These are phyloP conservation scores for Lipomyces starkeyi DNA, from an alignment of 805 yeast species.

Conservation along the genomic window DNA sequence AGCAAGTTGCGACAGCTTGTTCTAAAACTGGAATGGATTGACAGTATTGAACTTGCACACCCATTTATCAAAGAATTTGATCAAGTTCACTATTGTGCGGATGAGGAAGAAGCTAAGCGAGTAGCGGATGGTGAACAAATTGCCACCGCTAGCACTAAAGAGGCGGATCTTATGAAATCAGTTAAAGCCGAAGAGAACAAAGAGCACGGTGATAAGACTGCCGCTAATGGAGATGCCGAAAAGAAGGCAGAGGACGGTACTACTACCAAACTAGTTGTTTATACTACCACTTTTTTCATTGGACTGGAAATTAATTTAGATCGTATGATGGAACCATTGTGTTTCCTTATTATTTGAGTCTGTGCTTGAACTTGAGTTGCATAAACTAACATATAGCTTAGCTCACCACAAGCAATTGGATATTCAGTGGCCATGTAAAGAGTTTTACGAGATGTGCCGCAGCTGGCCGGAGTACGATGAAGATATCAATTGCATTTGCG, in stretches of 20 bases:
- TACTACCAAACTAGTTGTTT: constrained; percentile 50
- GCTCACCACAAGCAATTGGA: constrained; percentile 56
- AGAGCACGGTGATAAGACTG: constrained; percentile 41
- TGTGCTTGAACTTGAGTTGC: neutral
- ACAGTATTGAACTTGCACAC: constrained; percentile 82
- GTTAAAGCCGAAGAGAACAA: constrained; percentile 33
- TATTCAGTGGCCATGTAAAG: constrained; percentile 87
- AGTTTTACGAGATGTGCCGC: constrained; percentile 81
- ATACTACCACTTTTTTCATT: constrained; percentile 76
- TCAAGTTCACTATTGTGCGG: constrained; percentile 55
- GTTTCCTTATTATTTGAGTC: constrained; percentile 1
- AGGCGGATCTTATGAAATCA: constrained; percentile 32
- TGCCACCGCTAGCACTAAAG: constrained; percentile 44
- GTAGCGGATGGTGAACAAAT: constrained; percentile 65
- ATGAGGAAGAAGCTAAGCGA: constrained; percentile 61
- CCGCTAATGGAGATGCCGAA: constrained; percentile 39
- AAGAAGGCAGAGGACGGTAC: constrained; percentile 23
- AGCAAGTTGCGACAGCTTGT: constrained; percentile 82
- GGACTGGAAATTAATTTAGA: constrained; percentile 68
- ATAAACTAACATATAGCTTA: constrained; percentile 5
- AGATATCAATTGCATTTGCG: constrained; percentile 61
- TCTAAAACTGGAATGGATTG: constrained; percentile 76
- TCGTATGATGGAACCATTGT: constrained; percentile 22
- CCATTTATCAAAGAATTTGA: constrained; percentile 85
- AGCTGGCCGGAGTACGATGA: constrained; percentile 72